Evolutionary conservation across 179 eudicot genomes (phyloP), one percentile per base, ranked within the genome.

Genomic region (Amaranthus tricolor): DNA sequence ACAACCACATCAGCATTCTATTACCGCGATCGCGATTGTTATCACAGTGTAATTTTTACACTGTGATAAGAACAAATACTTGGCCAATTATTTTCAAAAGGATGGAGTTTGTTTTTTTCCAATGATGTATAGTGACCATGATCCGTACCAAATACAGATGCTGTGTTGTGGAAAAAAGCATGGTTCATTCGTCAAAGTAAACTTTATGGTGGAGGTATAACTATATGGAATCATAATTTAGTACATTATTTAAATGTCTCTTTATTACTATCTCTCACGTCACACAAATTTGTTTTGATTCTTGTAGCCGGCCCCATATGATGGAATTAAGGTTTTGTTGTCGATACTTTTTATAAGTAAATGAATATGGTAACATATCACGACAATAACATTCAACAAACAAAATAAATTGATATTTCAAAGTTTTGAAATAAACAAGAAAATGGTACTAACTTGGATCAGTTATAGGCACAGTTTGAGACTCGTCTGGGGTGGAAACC

Each of bases 381-480:
- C 48, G 54, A 66, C 69, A 7, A 0, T 2, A 45, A 66, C 13
- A 66, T 16, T 43, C 5, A 51, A 13, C 58, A 49, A 48, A 11
- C 0, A 68, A 68, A 51, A 0, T 21, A 6, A 31, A 5, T 6
- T 31, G 15, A 45, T 16, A 54, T 20, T 52, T 43, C 63, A 70
- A 70, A 6, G 54, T 12, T 62, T 21, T 13, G 16, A 76, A 50
- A 43, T n/a, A 70, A 70, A 16, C 14, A 48, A 50, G 76, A 49
- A 4, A 56, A 62, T 64, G 49, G 40, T 48, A 85, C 95, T 88
- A 68, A 90, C 95, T 85, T 62, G 88, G 77, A 68, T 89, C 91
- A 76, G 76, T 78, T 31, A 57, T 19, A n/a, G 83, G 64, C 52
- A 9, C 49, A 59, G 47, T 68, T 74, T 80, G 78, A 64, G 88